Percentiles rank a stretch among this genome's conserved stretches.
These are phyloP conservation scores for Chrysanthemum lavandulifolium DNA, from an alignment of 129 eudicot species.

Conservation along the genomic window DNA sequence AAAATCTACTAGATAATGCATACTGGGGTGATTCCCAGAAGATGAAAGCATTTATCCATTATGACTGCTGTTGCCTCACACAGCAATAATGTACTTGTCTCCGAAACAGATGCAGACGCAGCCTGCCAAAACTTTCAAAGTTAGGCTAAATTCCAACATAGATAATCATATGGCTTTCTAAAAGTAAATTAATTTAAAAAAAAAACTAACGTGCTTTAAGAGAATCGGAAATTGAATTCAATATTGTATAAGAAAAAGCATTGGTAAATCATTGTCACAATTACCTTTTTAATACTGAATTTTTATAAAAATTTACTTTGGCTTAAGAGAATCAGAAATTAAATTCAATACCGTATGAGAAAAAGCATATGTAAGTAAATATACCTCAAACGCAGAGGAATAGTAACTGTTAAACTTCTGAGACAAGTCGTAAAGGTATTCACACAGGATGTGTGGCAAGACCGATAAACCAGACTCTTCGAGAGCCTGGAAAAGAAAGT, in stretches of 20 bases:
- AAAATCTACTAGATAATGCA: not conserved
- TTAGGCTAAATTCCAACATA: not conserved
- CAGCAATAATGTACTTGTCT: not conserved
- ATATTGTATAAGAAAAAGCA: not conserved
- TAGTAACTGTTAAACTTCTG: not conserved
- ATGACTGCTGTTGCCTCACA: not conserved
- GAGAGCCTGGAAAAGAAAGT: not conserved
- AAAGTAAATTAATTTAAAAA: not conserved
- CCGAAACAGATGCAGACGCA: not conserved
- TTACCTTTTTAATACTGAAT: not conserved
- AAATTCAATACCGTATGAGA: not conserved
- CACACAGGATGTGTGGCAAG: not conserved
- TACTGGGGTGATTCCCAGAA: not conserved
- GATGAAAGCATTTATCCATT: not conserved
- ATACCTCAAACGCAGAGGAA: not conserved
- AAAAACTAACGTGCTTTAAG: not conserved
- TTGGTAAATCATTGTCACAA: not conserved
- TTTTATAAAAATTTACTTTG: not conserved
- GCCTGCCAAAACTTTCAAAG: not conserved
- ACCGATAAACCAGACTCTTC: not conserved
- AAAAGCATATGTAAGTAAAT: not conserved
- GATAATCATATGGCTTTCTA: not conserved
- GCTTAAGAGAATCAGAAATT: not conserved
- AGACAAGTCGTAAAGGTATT: not conserved
- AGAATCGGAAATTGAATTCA: not conserved